Percentiles rank a stretch among this genome's conserved stretches.
Conservation (phyloP, 306 rosid genomes). For the Trifolium subterraneum region DNA sequence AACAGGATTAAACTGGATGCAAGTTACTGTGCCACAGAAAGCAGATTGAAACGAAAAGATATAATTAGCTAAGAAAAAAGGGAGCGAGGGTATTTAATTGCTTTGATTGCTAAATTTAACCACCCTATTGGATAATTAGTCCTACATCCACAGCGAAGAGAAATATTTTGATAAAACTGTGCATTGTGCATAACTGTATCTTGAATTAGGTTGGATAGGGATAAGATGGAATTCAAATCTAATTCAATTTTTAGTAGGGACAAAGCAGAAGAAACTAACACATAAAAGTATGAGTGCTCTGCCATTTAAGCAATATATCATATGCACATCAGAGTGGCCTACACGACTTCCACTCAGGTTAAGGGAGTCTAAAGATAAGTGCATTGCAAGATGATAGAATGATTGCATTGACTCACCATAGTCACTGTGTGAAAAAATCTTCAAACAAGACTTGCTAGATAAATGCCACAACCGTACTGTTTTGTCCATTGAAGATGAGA, state of each 20-base stretch:
- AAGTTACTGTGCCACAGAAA: constrained; percentile 82
- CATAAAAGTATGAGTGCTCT: neutral
- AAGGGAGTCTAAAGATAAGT: constrained; percentile 31
- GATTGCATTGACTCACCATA: constrained; percentile 68
- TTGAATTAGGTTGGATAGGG: constrained; percentile 18
- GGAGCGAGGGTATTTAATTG: constrained; percentile 7
- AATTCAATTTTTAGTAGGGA: constrained; percentile 20
- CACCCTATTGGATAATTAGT: constrained; percentile 21
- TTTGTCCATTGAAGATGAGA: constrained; percentile 99
- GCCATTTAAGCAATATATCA: constrained; percentile 10
- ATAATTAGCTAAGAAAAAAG: constrained; percentile 50
- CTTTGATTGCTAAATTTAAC: constrained; percentile 36
- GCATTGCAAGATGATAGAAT: constrained; percentile 26
- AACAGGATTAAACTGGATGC: constrained; percentile 99
- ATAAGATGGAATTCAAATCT: constrained; percentile 11
- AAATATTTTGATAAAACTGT: constrained; percentile 19
- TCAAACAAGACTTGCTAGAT: constrained; percentile 82
- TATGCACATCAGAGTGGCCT: constrained; percentile 19
- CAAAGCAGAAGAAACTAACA: constrained; percentile 15
- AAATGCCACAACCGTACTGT: constrained; percentile 98
- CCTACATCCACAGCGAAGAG: constrained; percentile 9
- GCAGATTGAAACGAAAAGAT: constrained; percentile 48
- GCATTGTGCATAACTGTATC: neutral
- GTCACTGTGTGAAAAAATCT: constrained; percentile 89
- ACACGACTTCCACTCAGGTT: constrained; percentile 27